Conservation (phyloP, 257 asterid species). For the Forsythia suspensa region DNA sequence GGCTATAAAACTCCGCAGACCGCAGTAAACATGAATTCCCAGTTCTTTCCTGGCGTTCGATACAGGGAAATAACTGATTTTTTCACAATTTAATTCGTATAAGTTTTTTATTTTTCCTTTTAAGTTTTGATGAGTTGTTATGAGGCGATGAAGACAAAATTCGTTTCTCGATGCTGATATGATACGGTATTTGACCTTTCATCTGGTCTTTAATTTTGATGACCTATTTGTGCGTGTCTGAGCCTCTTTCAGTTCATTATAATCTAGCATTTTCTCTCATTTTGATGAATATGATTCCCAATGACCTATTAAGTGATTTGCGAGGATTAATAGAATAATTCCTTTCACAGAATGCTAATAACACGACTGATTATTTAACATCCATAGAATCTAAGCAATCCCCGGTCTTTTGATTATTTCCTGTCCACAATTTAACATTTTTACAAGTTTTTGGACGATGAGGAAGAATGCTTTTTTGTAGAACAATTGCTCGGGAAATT, state of each 20-base stretch:
- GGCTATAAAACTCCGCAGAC: no score
- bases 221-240: constrained; percentile 90
- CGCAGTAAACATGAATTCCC: no score
- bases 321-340: constrained; percentile 53
- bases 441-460: no score
- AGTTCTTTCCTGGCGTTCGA: no score
- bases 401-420: neutral
- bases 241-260: constrained; percentile 30
- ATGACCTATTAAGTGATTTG: constrained; percentile 18
- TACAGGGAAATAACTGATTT: no score
- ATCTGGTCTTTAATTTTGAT: constrained; percentile 31
- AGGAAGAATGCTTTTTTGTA: neutral
- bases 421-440: neutral
- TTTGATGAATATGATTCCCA: neutral
- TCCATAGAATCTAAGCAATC: constrained; percentile 71
- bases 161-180: constrained; percentile 76
- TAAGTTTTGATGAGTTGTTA: neutral
- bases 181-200: constrained; percentile 11
- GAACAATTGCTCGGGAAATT: neutral
- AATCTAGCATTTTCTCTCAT: neutral
- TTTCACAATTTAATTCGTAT: no score
- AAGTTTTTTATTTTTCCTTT: no score
- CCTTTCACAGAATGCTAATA: constrained; percentile 57
- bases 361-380: constrained; percentile 56
- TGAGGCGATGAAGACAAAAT: constrained; percentile 51